Conservation (phyloP, 805 yeast genomes). For the Peterozyma toletana region DNA sequence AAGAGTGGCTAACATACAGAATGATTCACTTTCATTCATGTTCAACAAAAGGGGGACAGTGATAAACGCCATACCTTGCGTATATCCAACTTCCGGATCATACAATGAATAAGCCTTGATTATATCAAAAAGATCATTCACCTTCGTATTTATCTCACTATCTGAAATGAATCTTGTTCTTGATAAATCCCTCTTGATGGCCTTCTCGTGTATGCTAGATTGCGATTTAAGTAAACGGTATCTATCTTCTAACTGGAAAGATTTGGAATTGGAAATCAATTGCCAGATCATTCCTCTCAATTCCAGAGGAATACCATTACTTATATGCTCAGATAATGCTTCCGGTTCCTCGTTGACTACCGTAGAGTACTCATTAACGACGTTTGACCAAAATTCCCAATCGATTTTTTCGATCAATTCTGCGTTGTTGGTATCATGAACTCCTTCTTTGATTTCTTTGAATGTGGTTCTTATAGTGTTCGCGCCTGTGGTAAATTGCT, state of each 20-base stretch:
- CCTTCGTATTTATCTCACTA: constrained; percentile 45
- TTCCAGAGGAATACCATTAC: constrained; percentile 77
- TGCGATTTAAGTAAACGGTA: constrained; percentile 40
- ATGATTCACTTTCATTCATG: constrained; percentile 78
- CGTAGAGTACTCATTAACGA: constrained; percentile 68
- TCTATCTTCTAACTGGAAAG: constrained; percentile 51
- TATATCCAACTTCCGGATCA: constrained; percentile 93
- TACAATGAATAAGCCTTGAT: constrained; percentile 78
- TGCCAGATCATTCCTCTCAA: constrained; percentile 93
- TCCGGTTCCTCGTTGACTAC: constrained; percentile 59
- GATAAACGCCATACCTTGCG: constrained; percentile 96
- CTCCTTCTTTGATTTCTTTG: constrained; percentile 41
- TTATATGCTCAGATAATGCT: constrained; percentile 52
- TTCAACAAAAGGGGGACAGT: constrained; percentile 79
- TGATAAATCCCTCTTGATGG: constrained; percentile 74
- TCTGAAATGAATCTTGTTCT: constrained; percentile 77
- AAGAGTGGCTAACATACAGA: constrained; percentile 68
- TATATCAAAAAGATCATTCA: constrained; percentile 61
- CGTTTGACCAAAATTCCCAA: constrained; percentile 85
- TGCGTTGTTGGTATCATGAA: constrained; percentile 29
- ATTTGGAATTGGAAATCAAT: constrained; percentile 72
- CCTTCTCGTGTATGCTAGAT: constrained; percentile 59
- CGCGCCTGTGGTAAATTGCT: constrained; percentile 16
- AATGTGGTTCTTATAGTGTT: constrained; percentile 32
- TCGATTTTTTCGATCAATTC: constrained; percentile 37